Base-by-base conservation (phyloP, 345 rosid species). In the Pistacia vera region DNA sequence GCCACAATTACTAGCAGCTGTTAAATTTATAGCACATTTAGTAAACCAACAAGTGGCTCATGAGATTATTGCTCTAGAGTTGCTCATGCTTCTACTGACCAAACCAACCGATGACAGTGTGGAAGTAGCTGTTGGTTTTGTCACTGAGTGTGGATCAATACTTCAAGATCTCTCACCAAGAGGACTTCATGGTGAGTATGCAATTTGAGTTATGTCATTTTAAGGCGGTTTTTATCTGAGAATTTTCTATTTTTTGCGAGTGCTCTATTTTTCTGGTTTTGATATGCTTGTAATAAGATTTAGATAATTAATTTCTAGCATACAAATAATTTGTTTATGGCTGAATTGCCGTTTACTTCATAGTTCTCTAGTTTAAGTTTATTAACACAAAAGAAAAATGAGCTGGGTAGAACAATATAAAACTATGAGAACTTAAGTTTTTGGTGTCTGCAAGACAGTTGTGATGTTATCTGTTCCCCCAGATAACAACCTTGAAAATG, bases 31-130 rank as follows among this genome's bases (percentile, higher is more conserved):
- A 78, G 99, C 97, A 11, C 99, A 96, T 85, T 79, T 96, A 57
- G 98, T 96, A 56, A 96, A 96, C 78, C 98, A 93, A 79, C 97
- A 92, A 86, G 97, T 96, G 66, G 97, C 95, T 76, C 90, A 88
- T 56, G 97, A 91, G 80, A 88, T 96, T 79, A 86, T 92, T 70
- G 95, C 98, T 25, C 83, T 93, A 73, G 97, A 96, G 79, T 85
- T 96, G 77, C 91, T 85, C 59, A 80, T 92, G 14, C 79, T 93
- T 74, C 87, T 96, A 86, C 86, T 93, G 63, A 95, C 84, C 81
- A 83, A 85, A 68, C 98, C 97, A 46, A 89, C 93, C 4, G 98
- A 92, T 75, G 97, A 96, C 78, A 96, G 97, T 76, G 99, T 96
- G 20, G 99, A 93, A 84, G 99, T 96, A 18, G 98, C 97, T 75